A percentile compares a stretch with the other conserved stretches of the same genome.
phyloP scores from a whole-genome alignment of 352 stramenopile genomes.

The Pythium folliculosum region DNA sequence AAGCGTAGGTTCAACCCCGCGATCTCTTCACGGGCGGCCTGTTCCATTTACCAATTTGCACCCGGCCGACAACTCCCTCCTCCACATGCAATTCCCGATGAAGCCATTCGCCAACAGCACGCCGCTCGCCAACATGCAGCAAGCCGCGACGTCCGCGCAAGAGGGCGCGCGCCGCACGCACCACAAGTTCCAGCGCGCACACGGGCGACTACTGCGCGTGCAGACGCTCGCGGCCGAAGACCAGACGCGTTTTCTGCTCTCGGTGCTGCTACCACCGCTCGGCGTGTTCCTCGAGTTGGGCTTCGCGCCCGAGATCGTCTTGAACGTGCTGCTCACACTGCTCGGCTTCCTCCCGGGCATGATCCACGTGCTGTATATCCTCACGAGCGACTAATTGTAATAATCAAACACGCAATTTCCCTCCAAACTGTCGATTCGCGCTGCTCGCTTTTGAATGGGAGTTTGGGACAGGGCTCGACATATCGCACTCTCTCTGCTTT shows the following conservation, averaged over 20 bases:
- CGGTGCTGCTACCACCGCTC: slow-evolving; percentile 37
- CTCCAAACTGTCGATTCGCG: background rate
- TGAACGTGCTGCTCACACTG: slow-evolving; percentile 31
- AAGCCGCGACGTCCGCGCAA: background rate
- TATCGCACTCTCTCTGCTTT: slow-evolving; percentile 5
- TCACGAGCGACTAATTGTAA: slow-evolving; percentile 2
- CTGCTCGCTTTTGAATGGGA: background rate
- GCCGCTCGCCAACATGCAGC: slow-evolving; percentile 8
- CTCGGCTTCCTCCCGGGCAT: slow-evolving; percentile 18
- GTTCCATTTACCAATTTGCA: no score
- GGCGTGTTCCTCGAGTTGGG: slow-evolving; percentile 30
- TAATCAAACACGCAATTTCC: no score
- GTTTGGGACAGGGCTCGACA: slow-evolving; percentile 2
- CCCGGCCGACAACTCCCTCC: no score
- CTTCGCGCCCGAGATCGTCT: slow-evolving; percentile 20
- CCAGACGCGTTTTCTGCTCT: slow-evolving; percentile 40
- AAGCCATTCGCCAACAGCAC: background rate
- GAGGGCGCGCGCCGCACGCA: background rate
- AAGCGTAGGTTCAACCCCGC: no score
- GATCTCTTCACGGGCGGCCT: no score
- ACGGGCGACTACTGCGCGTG: slow-evolving; percentile 14
- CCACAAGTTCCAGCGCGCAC: slow-evolving; percentile 38
- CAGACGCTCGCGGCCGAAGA: slow-evolving; percentile 26
- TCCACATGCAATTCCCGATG: no score
- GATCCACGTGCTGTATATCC: slow-evolving; percentile 1